Conservation (phyloP, 1,284 basidiomycete species). For the Trichosporon sp. region DNA sequence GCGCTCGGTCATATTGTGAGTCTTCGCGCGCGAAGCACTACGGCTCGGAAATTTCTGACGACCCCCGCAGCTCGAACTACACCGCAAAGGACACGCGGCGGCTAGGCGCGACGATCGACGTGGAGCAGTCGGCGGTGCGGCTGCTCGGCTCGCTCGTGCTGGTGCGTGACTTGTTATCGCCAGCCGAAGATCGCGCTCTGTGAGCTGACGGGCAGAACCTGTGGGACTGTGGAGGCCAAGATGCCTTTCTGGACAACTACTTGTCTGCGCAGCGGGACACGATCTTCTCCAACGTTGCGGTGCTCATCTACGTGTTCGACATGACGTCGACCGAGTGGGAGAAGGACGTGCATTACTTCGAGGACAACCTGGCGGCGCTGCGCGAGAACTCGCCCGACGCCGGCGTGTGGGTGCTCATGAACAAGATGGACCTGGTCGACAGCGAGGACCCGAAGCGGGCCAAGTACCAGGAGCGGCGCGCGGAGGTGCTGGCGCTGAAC, state of each 20-base stretch:
- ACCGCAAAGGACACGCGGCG: slow-evolving; percentile 82
- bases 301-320: slow-evolving; percentile 98
- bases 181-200: slow-evolving; percentile 52
- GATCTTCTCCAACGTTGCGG: slow-evolving; percentile 92
- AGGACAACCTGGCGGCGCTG: slow-evolving; percentile 75
- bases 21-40: slow-evolving; percentile 16
- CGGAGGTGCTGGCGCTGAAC: slow-evolving; percentile 64
- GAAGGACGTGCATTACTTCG: slow-evolving; percentile 75
- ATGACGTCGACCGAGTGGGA: slow-evolving; percentile 65
- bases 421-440: slow-evolving; percentile 82
- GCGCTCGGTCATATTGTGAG: slow-evolving; percentile 97
- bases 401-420: slow-evolving; percentile 82
- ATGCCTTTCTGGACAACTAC: slow-evolving; percentile 95
- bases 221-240: slow-evolving; percentile 98
- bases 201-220: slow-evolving; percentile 57
- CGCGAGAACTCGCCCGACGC: slow-evolving; percentile 62
- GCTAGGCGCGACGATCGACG: slow-evolving; percentile 93
- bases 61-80: slow-evolving; percentile 81
- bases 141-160: slow-evolving; percentile 66
- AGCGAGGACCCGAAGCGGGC: slow-evolving; percentile 57
- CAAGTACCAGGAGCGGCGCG: slow-evolving; percentile 64
- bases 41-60: background rate
- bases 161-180: slow-evolving; percentile 21
- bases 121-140: slow-evolving; percentile 94
- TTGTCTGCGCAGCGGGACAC: slow-evolving; percentile 81